phyloP scores from a whole-genome alignment of 768 basidiomycete species.

The Lyophyllum shimeji region DNA sequence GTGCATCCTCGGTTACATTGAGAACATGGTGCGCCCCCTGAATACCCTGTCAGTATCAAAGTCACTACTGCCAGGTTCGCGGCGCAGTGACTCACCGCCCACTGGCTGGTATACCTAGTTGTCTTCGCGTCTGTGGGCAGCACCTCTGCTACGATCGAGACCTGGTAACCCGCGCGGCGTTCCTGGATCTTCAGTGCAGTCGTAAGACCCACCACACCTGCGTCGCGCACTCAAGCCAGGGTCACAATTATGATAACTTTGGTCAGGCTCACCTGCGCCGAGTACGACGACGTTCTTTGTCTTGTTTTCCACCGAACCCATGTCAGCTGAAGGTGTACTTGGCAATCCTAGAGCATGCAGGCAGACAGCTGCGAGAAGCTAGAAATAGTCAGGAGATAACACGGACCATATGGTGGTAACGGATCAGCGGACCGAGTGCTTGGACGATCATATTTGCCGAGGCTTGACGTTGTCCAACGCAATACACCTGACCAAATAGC shows the following conservation, averaged over 20 bases:
- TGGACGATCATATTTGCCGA: background rate
- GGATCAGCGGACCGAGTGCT: background rate
- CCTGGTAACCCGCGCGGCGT: constrained; percentile 54
- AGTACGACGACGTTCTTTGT: constrained; percentile 17
- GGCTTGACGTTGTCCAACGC: background rate
- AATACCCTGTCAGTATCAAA: background rate
- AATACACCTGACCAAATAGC: background rate
- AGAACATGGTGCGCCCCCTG: constrained; percentile 84
- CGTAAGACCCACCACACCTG: constrained; percentile 78
- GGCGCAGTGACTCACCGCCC: constrained; percentile 80
- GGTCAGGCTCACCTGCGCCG: constrained; percentile 21
- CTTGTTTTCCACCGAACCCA: constrained; percentile 2
- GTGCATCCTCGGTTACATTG: constrained; percentile 46
- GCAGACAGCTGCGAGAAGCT: too few relatives aligned
- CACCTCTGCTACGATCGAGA: constrained; percentile 69
- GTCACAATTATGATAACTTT: background rate
- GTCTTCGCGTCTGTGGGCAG: constrained; percentile 72
- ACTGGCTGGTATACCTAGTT: constrained; percentile 77
- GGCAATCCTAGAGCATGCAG: background rate
- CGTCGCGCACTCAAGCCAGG: background rate
- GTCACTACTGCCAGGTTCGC: too few relatives aligned
- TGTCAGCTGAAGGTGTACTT: background rate
- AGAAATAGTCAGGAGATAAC: too few relatives aligned
- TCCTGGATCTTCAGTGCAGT: constrained; percentile 74
- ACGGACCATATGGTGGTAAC: background rate